Evolutionary conservation across 2,329 filamentous ascomycete genomes (phyloP).

Genomic region (Aciculosporium take): DNA sequence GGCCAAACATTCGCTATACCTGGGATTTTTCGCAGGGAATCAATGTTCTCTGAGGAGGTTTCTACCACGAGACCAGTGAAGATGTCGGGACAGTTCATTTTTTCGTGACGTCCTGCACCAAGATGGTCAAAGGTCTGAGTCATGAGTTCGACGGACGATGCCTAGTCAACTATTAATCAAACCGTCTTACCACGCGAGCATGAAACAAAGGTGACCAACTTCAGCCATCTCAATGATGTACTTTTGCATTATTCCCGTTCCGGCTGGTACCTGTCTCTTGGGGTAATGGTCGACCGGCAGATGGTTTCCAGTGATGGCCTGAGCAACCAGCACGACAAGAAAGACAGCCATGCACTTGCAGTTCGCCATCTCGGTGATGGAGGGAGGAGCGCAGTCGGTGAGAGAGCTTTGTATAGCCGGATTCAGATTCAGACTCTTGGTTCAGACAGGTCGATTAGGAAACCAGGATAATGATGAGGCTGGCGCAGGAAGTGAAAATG

Average conservation of each 20-base stretch:
- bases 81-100: constrained; percentile 21
- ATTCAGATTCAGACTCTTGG: neutral
- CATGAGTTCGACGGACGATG: constrained; percentile 7
- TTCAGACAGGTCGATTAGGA: neutral
- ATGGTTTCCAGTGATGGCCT: neutral
- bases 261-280: neutral
- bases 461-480: neutral
- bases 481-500: neutral
- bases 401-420: neutral
- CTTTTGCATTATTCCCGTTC: constrained; percentile 10
- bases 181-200: neutral
- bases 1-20: constrained; percentile 25
- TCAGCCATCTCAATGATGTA: constrained; percentile 13
- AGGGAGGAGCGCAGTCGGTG: neutral
- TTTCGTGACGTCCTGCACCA: constrained; percentile 10
- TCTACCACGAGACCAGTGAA: constrained; percentile 23
- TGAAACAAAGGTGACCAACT: constrained; percentile 4
- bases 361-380: neutral
- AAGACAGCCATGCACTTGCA: neutral
- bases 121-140: constrained; percentile 11
- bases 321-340: neutral
- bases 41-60: constrained; percentile 17
- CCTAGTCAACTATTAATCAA: constrained; percentile 3
- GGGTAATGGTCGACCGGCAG: neutral
- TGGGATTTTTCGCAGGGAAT: constrained; percentile 17